Percentiles rank a stretch among this genome's conserved stretches.
Evolutionary conservation across 805 yeast species (phyloP).

Genomic region (Ogataea paradorogensis): DNA sequence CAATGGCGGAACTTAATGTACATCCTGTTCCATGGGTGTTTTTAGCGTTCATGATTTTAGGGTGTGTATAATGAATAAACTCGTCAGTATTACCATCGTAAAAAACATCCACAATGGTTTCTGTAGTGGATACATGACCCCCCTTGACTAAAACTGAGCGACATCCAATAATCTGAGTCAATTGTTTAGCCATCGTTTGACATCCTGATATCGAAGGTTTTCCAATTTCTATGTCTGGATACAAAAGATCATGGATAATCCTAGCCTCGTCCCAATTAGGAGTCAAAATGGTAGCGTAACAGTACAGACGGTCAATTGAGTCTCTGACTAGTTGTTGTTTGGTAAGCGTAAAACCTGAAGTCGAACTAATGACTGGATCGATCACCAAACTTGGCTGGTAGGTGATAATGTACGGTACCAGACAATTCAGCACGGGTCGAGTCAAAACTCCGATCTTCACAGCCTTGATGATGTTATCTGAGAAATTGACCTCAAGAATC

Average conservation of each 20-base stretch:
- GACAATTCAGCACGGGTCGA: slow-evolving; percentile 46
- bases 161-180: slow-evolving; percentile 32
- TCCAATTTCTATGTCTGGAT: slow-evolving; percentile 21
- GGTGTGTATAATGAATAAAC: slow-evolving; percentile 46
- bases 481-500: slow-evolving; percentile 43
- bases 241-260: slow-evolving; percentile 11
- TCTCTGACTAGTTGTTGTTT: slow-evolving; percentile 32
- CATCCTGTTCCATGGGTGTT: slow-evolving; percentile 89
- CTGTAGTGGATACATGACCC: slow-evolving; percentile 61
- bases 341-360: slow-evolving; percentile 66
- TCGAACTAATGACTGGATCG: slow-evolving; percentile 84
- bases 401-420: slow-evolving; percentile 37
- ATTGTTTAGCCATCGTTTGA: slow-evolving; percentile 34
- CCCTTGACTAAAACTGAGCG: slow-evolving; percentile 65
- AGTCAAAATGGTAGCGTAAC: slow-evolving; percentile 59
- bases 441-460: slow-evolving; percentile 82
- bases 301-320: slow-evolving; percentile 42
- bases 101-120: slow-evolving; percentile 48
- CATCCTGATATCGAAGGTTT: slow-evolving; percentile 23
- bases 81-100: slow-evolving; percentile 40
- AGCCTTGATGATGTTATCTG: slow-evolving; percentile 44
- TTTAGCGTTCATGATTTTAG: slow-evolving; percentile 38
- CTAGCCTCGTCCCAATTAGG: slow-evolving; percentile 74
- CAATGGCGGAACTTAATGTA: slow-evolving; percentile 74
- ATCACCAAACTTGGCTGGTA: slow-evolving; percentile 42